phyloP scores from a whole-genome alignment of 805 yeast genomes.

The Sugiyamaella valdiviana region DNA sequence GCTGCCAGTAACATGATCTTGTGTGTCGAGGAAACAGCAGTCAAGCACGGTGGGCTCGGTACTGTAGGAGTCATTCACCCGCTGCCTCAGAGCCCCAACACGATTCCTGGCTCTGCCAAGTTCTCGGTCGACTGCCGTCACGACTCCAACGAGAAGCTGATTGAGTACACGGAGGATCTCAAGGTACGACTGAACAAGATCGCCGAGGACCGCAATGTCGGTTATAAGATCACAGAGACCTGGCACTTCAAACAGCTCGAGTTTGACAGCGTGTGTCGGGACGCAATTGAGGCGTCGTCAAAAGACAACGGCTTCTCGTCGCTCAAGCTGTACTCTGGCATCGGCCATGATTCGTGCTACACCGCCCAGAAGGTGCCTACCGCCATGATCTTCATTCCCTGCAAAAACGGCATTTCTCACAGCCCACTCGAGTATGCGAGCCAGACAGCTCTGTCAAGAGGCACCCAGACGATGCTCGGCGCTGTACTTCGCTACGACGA shows the following conservation, averaged over 20 bases:
- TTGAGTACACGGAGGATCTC: conserved; percentile 35
- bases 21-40: conserved; percentile 51
- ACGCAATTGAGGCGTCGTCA: conserved; percentile 50
- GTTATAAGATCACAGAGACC: conserved; percentile 38
- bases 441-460: conserved; percentile 58
- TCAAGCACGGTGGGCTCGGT: conserved; percentile 45
- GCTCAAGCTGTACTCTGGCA: conserved; percentile 43
- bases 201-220: conserved; percentile 26
- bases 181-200: conserved; percentile 30
- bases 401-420: conserved; percentile 60
- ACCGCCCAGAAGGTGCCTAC: conserved; percentile 55
- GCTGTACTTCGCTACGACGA: conserved; percentile 40
- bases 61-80: conserved; percentile 54
- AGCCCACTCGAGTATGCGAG: conserved; percentile 60
- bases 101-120: conserved; percentile 55
- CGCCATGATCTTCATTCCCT: conserved; percentile 68
- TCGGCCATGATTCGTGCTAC: conserved; percentile 68
- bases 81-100: conserved; percentile 59
- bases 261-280: conserved; percentile 47
- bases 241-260: conserved; percentile 51
- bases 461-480: conserved; percentile 51
- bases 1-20: conserved; percentile 54
- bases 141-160: conserved; percentile 40
- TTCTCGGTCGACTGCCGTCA: conserved; percentile 62
- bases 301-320: conserved; percentile 13